Conservation (phyloP, 192 early-diverging fungal genomes). For the Radiomyces spectabilis region DNA sequence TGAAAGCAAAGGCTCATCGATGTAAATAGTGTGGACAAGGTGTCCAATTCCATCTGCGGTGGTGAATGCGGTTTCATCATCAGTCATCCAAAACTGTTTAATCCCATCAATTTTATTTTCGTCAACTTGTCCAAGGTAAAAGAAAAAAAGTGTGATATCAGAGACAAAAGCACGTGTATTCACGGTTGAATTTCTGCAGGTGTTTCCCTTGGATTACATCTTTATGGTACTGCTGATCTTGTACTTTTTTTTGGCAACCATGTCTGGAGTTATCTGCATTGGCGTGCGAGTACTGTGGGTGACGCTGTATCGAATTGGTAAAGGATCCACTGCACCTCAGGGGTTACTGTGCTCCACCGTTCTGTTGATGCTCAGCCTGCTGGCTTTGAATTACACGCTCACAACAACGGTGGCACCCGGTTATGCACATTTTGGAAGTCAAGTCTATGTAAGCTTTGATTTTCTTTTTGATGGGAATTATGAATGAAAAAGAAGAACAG, state of each 20-base stretch:
- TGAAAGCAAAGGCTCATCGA: background rate
- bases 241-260: constrained; percentile 46
- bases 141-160: background rate
- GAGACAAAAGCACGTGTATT: background rate
- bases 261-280: constrained; percentile 41
- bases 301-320: constrained; percentile 37
- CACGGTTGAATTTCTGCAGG: constrained; percentile 6
- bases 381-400: constrained; percentile 47
- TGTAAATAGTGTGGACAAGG: constrained; percentile 36
- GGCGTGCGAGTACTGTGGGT: constrained; percentile 55
- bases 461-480: background rate
- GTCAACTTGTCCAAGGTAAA: constrained; percentile 38
- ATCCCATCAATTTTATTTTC: constrained; percentile 48
- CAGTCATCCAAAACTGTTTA: constrained; percentile 36
- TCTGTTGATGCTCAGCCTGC: constrained; percentile 41
- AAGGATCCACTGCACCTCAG: constrained; percentile 46
- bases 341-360: constrained; percentile 46
- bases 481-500: background rate
- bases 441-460: constrained; percentile 30
- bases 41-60: constrained; percentile 44
- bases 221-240: constrained; percentile 43
- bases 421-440: constrained; percentile 56
- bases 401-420: constrained; percentile 50
- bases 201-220: constrained; percentile 49
- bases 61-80: constrained; percentile 49